phyloP scores from a whole-genome alignment of 2,329 filamentous ascomycete species.

The Venturia pyrina region DNA sequence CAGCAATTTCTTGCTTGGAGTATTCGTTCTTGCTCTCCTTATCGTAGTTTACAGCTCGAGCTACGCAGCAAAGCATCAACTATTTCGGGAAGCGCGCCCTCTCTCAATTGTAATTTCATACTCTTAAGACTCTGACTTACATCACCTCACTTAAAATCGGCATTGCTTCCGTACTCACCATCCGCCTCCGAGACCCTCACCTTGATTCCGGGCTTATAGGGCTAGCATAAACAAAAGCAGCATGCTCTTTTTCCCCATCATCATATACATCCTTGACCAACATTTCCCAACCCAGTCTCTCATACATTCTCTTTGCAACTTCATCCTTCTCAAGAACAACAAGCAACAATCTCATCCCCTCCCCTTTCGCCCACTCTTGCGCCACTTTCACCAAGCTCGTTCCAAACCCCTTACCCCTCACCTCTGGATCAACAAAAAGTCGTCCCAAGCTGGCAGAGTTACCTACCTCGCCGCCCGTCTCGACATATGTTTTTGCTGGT shows the following conservation, averaged over 20 bases:
- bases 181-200: too few relatives aligned
- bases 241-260: background rate
- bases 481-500: background rate
- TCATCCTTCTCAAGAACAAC: background rate
- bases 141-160: too few relatives aligned
- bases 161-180: too few relatives aligned
- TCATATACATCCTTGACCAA: background rate
- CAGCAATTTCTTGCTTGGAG: too few relatives aligned
- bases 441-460: background rate
- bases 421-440: background rate
- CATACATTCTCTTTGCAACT: background rate
- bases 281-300: background rate
- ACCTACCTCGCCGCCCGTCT: background rate
- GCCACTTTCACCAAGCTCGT: background rate
- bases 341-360: background rate
- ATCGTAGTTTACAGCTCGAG: too few relatives aligned
- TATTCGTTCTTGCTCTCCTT: too few relatives aligned
- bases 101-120: too few relatives aligned
- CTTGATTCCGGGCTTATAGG: background rate
- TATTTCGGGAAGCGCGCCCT: too few relatives aligned
- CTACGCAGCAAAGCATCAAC: too few relatives aligned
- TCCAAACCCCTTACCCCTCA: background rate
- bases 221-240: background rate
- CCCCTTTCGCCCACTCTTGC: background rate
- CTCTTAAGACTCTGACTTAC: too few relatives aligned